Evolutionary conservation across 164 flowering plant species (phyloP).

Genomic region (Stephania cephalantha): DNA sequence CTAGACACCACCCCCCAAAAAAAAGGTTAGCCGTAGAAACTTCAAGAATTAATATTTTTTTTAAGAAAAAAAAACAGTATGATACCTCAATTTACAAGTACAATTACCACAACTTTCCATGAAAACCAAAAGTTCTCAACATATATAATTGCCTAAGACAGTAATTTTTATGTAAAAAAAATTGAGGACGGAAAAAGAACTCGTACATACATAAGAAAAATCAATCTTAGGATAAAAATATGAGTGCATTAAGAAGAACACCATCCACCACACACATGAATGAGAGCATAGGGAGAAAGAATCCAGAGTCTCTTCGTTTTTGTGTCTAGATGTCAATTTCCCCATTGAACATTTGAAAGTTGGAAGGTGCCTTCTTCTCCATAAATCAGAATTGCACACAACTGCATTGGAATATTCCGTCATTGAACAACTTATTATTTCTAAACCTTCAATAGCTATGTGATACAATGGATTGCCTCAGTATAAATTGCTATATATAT

Average conservation of each 20-base stretch:
- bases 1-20: slow-evolving; percentile 18
- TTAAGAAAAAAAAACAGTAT: background rate
- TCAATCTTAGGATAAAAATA: no score
- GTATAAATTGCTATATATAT: background rate
- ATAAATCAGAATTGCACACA: no score
- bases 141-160: background rate
- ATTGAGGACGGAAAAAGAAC: background rate
- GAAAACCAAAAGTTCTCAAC: background rate
- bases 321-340: no score
- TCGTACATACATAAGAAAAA: background rate
- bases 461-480: background rate
- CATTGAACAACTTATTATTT: no score
- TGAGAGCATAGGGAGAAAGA: no score
- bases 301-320: no score
- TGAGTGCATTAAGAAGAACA: no score
- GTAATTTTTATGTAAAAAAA: background rate
- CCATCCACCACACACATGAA: no score
- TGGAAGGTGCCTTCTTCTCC: background rate
- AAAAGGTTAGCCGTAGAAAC: background rate
- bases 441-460: background rate
- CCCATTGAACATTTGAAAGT: background rate
- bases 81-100: background rate
- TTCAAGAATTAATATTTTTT: background rate
- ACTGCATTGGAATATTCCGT: no score
- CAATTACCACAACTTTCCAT: background rate